Evolutionary conservation across 2,329 filamentous ascomycete species (phyloP), one percentile per base, ranked within the genome.

Genomic region (Zarea fungicola): DNA sequence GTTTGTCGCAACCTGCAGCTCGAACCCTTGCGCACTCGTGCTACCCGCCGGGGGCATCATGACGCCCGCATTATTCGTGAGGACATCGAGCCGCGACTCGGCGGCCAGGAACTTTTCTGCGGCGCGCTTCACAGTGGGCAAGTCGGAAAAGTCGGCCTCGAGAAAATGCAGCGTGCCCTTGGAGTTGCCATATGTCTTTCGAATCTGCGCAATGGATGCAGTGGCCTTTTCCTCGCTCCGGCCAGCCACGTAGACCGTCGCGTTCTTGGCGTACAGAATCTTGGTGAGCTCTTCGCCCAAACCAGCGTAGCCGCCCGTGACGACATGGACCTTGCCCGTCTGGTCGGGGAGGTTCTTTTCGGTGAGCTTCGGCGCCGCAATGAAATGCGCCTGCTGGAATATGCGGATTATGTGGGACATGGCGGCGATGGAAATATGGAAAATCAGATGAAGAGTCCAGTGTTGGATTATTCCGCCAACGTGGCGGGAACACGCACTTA

Each of bases 341-440:
- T 60, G 51, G 13, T 61, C 54, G 0, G 87, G 85, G n/a, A 95
- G 74, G 57, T 96, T 87, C 62, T 92, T 50, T 31, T 56, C 54
- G 3, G 58, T 59, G 29, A 61, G 57, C 9, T 31, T 51, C 11
- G 60, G 56, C 22, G 34, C 10, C 6, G 34, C n/a, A 11, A 18
- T n/a, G 16, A 36, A 36, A n/a, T n/a, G n/a, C n/a, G n/a, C n/a
- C n/a, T n/a, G n/a, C n/a, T n/a, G n/a, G n/a, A n/a, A n/a, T n/a
- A n/a, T n/a, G n/a, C n/a, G n/a, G n/a, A n/a, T n/a, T n/a, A n/a
- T n/a, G n/a, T n/a, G n/a, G n/a, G n/a, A n/a, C n/a, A n/a, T n/a
- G n/a, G n/a, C n/a, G n/a, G n/a, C n/a, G n/a, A n/a, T n/a, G n/a
- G n/a, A n/a, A n/a, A n/a, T n/a, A n/a, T n/a, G n/a, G n/a, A n/a